Conservation (phyloP, 768 basidiomycete genomes). For the Macrolepiota albuminosa region DNA sequence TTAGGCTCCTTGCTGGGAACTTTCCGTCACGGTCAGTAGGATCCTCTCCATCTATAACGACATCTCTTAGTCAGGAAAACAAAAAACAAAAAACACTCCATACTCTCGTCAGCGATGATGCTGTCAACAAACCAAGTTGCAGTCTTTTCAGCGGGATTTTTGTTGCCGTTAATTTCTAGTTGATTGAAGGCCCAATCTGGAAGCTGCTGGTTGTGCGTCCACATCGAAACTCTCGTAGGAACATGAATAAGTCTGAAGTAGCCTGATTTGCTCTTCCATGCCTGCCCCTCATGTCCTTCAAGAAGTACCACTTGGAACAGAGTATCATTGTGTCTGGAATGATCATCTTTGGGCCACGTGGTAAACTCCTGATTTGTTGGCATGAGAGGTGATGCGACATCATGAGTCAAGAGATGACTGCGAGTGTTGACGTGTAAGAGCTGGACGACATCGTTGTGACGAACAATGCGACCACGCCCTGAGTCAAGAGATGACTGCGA, state of each 20-base stretch:
- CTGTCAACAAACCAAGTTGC: slow-evolving; percentile 89
- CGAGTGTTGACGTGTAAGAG: slow-evolving; percentile 86
- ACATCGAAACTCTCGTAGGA: slow-evolving; percentile 87
- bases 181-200: slow-evolving; percentile 98
- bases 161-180: slow-evolving; percentile 97
- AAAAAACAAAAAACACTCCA: slow-evolving; percentile 22
- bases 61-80: slow-evolving; percentile 7
- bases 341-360: slow-evolving; percentile 79
- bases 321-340: slow-evolving; percentile 79
- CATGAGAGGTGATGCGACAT: slow-evolving; percentile 95
- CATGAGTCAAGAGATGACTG: slow-evolving; percentile 84
- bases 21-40: slow-evolving; percentile 45
- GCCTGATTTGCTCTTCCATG: slow-evolving; percentile 91
- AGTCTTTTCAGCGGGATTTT: slow-evolving; percentile 76
- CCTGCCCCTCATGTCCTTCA: slow-evolving; percentile 71
- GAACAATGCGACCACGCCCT: slow-evolving; percentile 93
- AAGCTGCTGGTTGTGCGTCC: slow-evolving; percentile 82
- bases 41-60: slow-evolving; percentile 47
- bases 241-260: slow-evolving; percentile 90
- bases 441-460: slow-evolving; percentile 85
- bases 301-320: slow-evolving; percentile 75
- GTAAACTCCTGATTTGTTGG: slow-evolving; percentile 99
- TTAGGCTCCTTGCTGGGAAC: slow-evolving; percentile 65
- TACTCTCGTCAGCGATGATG: slow-evolving; percentile 70
- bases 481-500: slow-evolving; percentile 79